A percentile compares a stretch with the other conserved stretches of the same genome.
phyloP scores from a whole-genome alignment of 2,329 filamentous ascomycete species.

The Moelleriella libera region DNA sequence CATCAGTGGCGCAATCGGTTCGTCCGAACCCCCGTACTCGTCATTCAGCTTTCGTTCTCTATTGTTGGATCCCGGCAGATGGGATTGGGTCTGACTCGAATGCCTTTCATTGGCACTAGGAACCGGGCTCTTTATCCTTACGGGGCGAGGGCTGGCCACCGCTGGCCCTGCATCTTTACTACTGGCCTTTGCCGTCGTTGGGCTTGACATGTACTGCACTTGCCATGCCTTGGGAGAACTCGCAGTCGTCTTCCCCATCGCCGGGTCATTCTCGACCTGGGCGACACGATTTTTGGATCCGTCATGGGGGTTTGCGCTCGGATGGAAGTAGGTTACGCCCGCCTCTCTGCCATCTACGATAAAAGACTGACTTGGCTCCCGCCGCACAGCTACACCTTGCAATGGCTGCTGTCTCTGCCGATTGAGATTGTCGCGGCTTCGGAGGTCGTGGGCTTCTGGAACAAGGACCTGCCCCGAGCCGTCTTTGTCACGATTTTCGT shows the following conservation, averaged over 20 bases:
- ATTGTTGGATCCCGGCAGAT: no score
- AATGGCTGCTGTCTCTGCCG: constrained; percentile 75
- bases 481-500: constrained; percentile 80
- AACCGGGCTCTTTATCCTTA: constrained; percentile 77
- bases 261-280: constrained; percentile 84
- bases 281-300: constrained; percentile 87
- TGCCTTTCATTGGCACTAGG: not conserved
- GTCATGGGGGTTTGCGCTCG: constrained; percentile 90
- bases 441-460: constrained; percentile 75
- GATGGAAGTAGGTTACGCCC: constrained; percentile 57
- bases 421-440: constrained; percentile 79
- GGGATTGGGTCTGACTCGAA: not conserved
- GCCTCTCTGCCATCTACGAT: not conserved
- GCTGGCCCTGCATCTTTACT: constrained; percentile 69
- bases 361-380: not conserved
- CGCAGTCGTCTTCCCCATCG: constrained; percentile 78
- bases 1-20: constrained; percentile 80
- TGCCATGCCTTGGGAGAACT: constrained; percentile 86
- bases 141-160: constrained; percentile 51
- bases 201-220: constrained; percentile 80
- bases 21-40: constrained; percentile 2
- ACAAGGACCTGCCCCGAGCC: constrained; percentile 45
- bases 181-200: constrained; percentile 63
- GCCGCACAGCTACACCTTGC: constrained; percentile 55
- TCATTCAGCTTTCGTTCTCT: constrained; percentile 24